Percentiles rank a stretch among this genome's conserved stretches.
Evolutionary conservation across 1,284 basidiomycete genomes (phyloP).

Genomic region (Melampsora americana): DNA sequence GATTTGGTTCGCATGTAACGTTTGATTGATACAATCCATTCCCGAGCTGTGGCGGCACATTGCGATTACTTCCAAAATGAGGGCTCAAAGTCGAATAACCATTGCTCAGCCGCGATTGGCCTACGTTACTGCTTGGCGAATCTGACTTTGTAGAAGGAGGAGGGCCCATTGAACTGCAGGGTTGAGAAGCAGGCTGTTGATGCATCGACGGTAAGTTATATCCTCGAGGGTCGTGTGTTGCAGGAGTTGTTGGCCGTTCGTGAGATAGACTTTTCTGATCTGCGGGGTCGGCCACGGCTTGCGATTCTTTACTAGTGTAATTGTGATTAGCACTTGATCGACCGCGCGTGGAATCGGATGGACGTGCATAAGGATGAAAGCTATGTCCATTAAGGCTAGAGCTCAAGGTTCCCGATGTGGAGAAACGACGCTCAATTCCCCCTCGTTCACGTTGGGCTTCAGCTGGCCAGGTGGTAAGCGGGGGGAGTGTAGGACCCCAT

Average conservation of each 20-base stretch:
- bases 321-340: too few species aligned
- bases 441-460: conserved; percentile 20
- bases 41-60: too few species aligned
- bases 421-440: conserved; percentile 7
- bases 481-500: conserved; percentile 8
- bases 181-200: not conserved
- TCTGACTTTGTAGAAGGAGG: not conserved
- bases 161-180: not conserved
- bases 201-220: conserved; percentile 22
- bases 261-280: conserved; percentile 18
- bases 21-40: too few species aligned
- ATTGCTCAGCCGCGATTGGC: not conserved
- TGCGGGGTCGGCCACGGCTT: conserved; percentile 1
- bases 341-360: too few species aligned
- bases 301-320: conserved; percentile 26
- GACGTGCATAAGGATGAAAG: conserved; percentile 39
- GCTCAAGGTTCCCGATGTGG: not conserved
- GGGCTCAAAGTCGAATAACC: not conserved
- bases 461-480: conserved; percentile 22
- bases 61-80: not conserved
- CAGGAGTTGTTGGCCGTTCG: conserved; percentile 26
- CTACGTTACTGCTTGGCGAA: not conserved
- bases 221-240: conserved; percentile 11
- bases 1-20: too few species aligned
- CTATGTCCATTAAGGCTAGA: conserved; percentile 11